Base-by-base conservation (phyloP, 192 early-diverging fungal species). In the Coemansia sp. region DNA sequence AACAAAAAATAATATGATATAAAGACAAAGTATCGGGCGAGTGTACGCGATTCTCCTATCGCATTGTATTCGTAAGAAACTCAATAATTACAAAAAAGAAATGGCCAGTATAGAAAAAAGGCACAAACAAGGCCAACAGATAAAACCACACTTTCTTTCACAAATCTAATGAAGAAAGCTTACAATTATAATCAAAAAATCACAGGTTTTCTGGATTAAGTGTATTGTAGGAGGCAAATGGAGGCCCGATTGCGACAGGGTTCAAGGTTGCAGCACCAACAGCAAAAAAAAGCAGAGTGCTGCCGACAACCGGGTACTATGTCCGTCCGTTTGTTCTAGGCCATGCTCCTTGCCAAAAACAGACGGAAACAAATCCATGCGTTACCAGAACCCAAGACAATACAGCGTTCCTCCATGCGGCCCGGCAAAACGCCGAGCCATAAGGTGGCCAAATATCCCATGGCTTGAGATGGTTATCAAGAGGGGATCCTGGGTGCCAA, bases 301-400 rank as follows among this genome's bases (percentile, higher is more conserved):
- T 60, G 54, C 70, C 60, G 56, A 56, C 64, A 48, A 49, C n/a
- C 33, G 66, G 73, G 70, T 76, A 81, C 78, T 81, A 81, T 76
- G 78, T 25, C 60, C 73, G 63, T 76, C 78, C 72, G 38, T 60
- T 57, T n/a, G 57, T 31, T 67, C 48, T 67, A 29, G 66, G 55
- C 66, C 56, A 32, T 31, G 57, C 48, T 58, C 57, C 49, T 31
- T 36, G 56, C 57, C 12, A 32, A n/a, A 17, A 20, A 49, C 28
- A 20, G 29, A 58, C 51, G 32, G 30, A 25, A n/a, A 22, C n/a
- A 16, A 33, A 25, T 17, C 30, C 6, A 28, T 40, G 48, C 29
- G 29, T 54, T 38, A 57, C 50, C 18, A 30, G 45, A 32, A 18
- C 22, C 45, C 56, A n/a, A 33, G 49, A 38, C 45, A 16, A 7